Base-by-base conservation (phyloP, 2,329 filamentous ascomycete species). In the Aspergillus carbonarius region DNA sequence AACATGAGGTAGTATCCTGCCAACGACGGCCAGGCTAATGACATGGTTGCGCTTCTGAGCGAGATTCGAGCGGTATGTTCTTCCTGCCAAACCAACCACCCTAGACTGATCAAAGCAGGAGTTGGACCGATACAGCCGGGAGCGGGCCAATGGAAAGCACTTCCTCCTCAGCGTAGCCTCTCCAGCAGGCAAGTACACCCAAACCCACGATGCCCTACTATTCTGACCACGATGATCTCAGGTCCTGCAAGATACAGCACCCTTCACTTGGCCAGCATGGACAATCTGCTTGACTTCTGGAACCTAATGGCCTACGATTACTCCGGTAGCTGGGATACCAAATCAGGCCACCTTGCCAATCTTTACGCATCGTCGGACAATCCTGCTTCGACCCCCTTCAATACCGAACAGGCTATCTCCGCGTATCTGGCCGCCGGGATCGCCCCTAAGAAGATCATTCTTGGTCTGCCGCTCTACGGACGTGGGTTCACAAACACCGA, bases 381-480 rank as follows among this genome's bases (percentile, higher is more conserved):
- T 68, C 85, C 90, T 0, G 65, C 74, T 1, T 81, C 82, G 54
- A 97, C 93, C 0, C 92, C 92, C 0, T 96, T 93, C 78, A 91
- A 85, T 75, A 91, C 89, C 2, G 79, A 85, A 4, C 79, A 82
- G 1, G 92, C 93, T 0, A 78, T 98, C 6, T 78, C 86, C 12
- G 82, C 86, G 66, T 98, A 97, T 77, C 79, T 84, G 15, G 71
- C 77, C 1, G 82, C 83, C 4, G 87, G 88, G 6, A 86, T 97
- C 0, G 70, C 82, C 0, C 72, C 86, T 0, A 71, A 81, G 60
- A 97, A 96, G 77, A 85, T 98, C 55, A 90, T 96, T 3, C 75
- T 97, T 13, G 93, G 93, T 2, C 93, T 97, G 89, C 93, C 93
- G 2, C 79, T 98, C 12, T 98, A 97, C 72, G 93, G 93, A 1